phyloP scores from a whole-genome alignment of 169 alveolate genomes.

The Plasmodium berghei region DNA sequence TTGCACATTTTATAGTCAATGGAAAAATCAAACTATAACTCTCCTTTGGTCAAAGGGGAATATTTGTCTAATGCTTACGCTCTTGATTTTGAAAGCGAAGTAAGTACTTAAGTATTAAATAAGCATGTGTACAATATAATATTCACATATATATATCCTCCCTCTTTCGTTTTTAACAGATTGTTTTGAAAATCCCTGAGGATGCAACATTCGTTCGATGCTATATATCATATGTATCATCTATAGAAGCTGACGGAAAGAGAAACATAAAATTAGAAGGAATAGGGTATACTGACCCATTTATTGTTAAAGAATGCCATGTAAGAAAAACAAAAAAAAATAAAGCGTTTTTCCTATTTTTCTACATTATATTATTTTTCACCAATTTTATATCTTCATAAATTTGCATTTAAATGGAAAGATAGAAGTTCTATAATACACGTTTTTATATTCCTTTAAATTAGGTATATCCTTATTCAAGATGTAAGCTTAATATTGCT shows the following conservation, averaged over 20 bases:
- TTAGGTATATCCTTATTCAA: constrained; percentile 47
- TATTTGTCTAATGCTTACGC: constrained; percentile 17
- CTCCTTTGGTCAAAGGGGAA: constrained; percentile 42
- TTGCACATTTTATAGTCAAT: constrained; percentile 34
- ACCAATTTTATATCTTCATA: background rate
- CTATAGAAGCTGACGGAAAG: constrained; percentile 36
- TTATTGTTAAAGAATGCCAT: constrained; percentile 14
- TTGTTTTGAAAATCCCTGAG: constrained; percentile 48
- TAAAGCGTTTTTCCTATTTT: background rate
- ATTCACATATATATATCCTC: background rate
- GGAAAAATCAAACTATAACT: constrained; percentile 62
- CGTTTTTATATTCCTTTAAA: background rate
- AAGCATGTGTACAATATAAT: background rate
- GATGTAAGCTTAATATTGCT: constrained; percentile 48
- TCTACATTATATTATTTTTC: background rate
- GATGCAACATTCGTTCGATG: constrained; percentile 31
- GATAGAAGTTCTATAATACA: background rate
- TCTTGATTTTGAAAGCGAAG: constrained; percentile 41
- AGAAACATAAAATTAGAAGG: constrained; percentile 74
- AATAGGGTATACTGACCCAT: constrained; percentile 73
- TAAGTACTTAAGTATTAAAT: background rate
- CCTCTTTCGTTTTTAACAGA: constrained; percentile 16
- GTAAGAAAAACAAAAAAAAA: constrained; percentile 12
- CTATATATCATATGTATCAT: constrained; percentile 36
- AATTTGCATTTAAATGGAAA: background rate